phyloP scores from a whole-genome alignment of 23 red algal genomes.

The Gracilariopsis chorda region DNA sequence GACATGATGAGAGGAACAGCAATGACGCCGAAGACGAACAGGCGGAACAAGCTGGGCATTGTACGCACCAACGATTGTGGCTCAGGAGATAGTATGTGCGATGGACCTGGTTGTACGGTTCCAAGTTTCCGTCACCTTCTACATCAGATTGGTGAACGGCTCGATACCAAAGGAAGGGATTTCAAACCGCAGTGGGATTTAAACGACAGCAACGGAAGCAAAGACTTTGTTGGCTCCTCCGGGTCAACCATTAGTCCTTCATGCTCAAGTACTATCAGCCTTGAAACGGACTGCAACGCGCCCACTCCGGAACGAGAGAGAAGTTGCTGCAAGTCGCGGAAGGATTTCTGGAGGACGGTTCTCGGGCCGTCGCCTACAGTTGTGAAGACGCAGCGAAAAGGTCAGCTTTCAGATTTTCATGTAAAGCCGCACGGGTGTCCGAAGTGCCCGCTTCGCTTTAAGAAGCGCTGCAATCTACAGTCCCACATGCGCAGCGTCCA shows the following conservation, averaged over 20 bases:
- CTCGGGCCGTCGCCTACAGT: not conserved
- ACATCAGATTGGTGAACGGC: not conserved
- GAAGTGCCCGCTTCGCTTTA: conserved; percentile 39
- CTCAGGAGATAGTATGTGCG: too few relatives aligned
- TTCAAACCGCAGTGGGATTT: not conserved
- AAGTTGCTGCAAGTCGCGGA: not conserved
- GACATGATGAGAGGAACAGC: too few relatives aligned
- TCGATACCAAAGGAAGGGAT: too few relatives aligned
- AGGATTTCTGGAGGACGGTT: conserved; percentile 12
- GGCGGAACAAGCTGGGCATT: too few relatives aligned
- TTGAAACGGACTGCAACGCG: not conserved
- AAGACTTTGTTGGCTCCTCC: not conserved
- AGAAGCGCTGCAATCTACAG: conserved; percentile 54
- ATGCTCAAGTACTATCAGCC: not conserved
- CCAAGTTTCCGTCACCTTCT: not conserved
- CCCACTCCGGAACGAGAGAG: not conserved
- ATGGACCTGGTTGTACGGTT: not conserved
- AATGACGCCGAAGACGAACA: too few relatives aligned
- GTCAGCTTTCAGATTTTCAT: not conserved
- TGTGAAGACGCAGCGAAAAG: not conserved
- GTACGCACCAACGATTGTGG: too few relatives aligned
- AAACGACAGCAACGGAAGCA: not conserved
- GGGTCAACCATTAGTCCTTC: not conserved
- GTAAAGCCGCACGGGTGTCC: conserved; percentile 38
- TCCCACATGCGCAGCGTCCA: conserved; percentile 56